These are phyloP conservation scores for Neopestalotiopsis sp. DNA, from an alignment of 2,329 filamentous ascomycete species.

Conservation along the genomic window DNA sequence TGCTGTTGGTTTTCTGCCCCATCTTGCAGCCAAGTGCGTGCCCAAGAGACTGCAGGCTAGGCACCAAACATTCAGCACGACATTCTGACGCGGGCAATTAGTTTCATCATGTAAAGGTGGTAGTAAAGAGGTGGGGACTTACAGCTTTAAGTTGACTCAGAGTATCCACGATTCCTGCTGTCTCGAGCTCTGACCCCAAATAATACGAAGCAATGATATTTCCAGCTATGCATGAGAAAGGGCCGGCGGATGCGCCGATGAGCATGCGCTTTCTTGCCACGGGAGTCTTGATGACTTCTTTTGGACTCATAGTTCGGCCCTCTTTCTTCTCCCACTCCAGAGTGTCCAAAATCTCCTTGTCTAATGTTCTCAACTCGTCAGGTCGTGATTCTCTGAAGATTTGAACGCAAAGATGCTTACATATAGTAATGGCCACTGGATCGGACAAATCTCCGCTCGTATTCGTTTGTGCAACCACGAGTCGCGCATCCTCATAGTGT, in stretches of 20 bases:
- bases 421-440: conserved; percentile 42
- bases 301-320: conserved; percentile 42
- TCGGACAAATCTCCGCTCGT: conserved; percentile 44
- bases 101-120: not conserved
- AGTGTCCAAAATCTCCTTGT: conserved; percentile 50
- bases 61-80: conserved; percentile 58
- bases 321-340: conserved; percentile 51
- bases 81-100: conserved; percentile 39
- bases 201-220: conserved; percentile 49
- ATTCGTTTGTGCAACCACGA: conserved; percentile 46
- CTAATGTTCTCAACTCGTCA: not conserved
- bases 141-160: conserved; percentile 44
- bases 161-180: conserved; percentile 45
- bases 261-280: conserved; percentile 44
- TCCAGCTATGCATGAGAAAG: conserved; percentile 42
- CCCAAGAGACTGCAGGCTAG: conserved; percentile 47
- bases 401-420: conserved; percentile 21
- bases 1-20: conserved; percentile 51
- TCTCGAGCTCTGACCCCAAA: conserved; percentile 43
- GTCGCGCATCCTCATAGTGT: conserved; percentile 44
- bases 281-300: conserved; percentile 44
- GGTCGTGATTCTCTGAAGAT: not conserved
- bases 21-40: conserved; percentile 45
- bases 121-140: conserved; percentile 10
- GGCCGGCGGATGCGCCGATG: conserved; percentile 42